Conservation (phyloP, 352 stramenopile genomes). For the Globisporangium cederbergense region DNA sequence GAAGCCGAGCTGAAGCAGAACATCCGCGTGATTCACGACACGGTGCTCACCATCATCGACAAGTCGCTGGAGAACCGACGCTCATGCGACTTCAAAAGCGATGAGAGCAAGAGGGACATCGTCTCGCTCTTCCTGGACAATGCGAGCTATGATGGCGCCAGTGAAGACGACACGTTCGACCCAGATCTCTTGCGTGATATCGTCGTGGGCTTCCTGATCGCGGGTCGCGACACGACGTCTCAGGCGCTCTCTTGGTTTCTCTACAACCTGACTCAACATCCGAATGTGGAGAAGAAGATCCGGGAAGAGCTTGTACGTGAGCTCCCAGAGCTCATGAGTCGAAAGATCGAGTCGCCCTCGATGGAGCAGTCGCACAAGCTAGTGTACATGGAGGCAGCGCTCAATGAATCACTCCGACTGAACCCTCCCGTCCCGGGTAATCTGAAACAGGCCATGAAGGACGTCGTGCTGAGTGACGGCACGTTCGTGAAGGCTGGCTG, state of each 20-base stretch:
- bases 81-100: neutral
- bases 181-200: constrained; percentile 50
- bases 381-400: constrained; percentile 22
- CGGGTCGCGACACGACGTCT: constrained; percentile 64
- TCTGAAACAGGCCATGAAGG: constrained; percentile 22
- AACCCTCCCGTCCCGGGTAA: constrained; percentile 33
- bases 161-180: constrained; percentile 13
- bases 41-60: constrained; percentile 11
- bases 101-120: constrained; percentile 17
- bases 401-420: constrained; percentile 32
- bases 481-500: constrained; percentile 23
- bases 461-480: constrained; percentile 33
- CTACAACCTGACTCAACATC: constrained; percentile 34
- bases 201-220: constrained; percentile 67
- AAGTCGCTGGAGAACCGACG: constrained; percentile 5
- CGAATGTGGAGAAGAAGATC: constrained; percentile 23
- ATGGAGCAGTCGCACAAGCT: constrained; percentile 16
- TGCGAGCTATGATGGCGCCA: constrained; percentile 15
- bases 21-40: constrained; percentile 10
- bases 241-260: constrained; percentile 57
- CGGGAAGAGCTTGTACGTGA: constrained; percentile 17
- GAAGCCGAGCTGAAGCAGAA: constrained; percentile 12
- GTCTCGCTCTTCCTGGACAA: constrained; percentile 25
- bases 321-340: constrained; percentile 11
- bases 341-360: constrained; percentile 3